phyloP scores from a whole-genome alignment of 1,284 basidiomycete species.

The Ceratobasidium sp. region DNA sequence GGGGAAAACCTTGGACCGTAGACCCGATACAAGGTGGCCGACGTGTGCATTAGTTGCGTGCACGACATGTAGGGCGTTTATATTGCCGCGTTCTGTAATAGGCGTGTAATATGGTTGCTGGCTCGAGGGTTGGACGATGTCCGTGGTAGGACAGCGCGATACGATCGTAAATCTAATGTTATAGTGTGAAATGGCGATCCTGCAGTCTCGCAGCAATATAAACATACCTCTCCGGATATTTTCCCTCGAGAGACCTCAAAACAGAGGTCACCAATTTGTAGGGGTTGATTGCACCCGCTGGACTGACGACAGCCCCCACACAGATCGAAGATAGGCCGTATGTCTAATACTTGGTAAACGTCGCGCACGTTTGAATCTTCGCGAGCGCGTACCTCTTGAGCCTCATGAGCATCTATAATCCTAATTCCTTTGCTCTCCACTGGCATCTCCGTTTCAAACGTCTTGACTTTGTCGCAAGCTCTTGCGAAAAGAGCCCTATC shows the following conservation, averaged over 20 bases:
- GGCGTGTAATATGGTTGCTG: slow-evolving; percentile 57
- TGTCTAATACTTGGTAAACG: slow-evolving; percentile 48
- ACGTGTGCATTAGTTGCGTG: slow-evolving; percentile 55
- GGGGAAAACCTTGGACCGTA: slow-evolving; percentile 59
- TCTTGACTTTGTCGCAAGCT: slow-evolving; percentile 57
- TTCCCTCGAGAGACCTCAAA: slow-evolving; percentile 59
- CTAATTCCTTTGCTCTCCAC: slow-evolving; percentile 56
- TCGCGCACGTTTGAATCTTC: not conserved
- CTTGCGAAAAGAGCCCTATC: slow-evolving; percentile 55
- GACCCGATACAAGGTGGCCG: slow-evolving; percentile 50
- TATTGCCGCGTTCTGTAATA: slow-evolving; percentile 47
- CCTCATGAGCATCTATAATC: slow-evolving; percentile 53
- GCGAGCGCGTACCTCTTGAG: slow-evolving; percentile 30
- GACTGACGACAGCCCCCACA: slow-evolving; percentile 62
- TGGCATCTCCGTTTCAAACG: slow-evolving; percentile 61
- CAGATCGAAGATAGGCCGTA: slow-evolving; percentile 59
- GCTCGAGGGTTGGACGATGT: slow-evolving; percentile 53
- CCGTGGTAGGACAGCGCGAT: slow-evolving; percentile 63
- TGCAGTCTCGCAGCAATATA: slow-evolving; percentile 20
- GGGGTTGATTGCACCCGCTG: slow-evolving; percentile 65
- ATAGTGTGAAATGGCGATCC: not conserved
- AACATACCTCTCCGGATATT: slow-evolving; percentile 58
- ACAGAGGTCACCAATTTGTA: slow-evolving; percentile 68
- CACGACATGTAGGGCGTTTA: slow-evolving; percentile 49
- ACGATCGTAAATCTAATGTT: slow-evolving; percentile 60